Percentiles rank a stretch among this genome's conserved stretches.
phyloP scores from a whole-genome alignment of 805 yeast species.

The Ogataea parapolymorpha region DNA sequence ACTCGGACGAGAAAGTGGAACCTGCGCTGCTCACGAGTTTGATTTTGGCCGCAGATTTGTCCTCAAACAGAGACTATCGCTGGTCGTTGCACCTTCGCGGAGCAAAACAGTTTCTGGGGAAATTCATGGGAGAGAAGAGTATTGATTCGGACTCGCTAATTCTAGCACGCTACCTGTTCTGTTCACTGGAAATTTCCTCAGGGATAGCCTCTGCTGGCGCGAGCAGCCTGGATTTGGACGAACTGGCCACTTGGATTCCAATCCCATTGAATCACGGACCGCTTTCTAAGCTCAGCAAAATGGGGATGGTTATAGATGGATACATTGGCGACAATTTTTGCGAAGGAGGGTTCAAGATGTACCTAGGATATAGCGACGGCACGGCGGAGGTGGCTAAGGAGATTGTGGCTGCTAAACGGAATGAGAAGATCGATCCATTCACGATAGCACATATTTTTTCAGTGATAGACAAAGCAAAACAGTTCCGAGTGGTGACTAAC shows the following conservation, averaged over 20 bases:
- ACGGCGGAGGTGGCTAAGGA: constrained; percentile 24
- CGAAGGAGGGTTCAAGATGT: constrained; percentile 25
- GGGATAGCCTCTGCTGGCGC: constrained; percentile 50
- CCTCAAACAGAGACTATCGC: constrained; percentile 47
- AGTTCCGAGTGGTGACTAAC: constrained; percentile 23
- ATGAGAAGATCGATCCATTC: constrained; percentile 12
- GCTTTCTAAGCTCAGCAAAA: constrained; percentile 17
- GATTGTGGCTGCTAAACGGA: constrained; percentile 18
- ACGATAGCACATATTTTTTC: constrained; percentile 19
- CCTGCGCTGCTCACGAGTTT: constrained; percentile 64
- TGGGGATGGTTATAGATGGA: constrained; percentile 29
- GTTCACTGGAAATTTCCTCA: constrained; percentile 52
- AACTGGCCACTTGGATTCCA: constrained; percentile 36
- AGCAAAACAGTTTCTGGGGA: constrained; percentile 56
- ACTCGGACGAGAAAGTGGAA: constrained; percentile 49
- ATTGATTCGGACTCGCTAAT: constrained; percentile 18
- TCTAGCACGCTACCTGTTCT: constrained; percentile 33
- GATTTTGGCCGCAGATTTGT: constrained; percentile 57
- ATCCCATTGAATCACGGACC: constrained; percentile 28
- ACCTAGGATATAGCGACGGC: constrained; percentile 30
- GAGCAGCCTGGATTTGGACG: constrained; percentile 46
- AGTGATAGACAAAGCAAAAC: constrained; percentile 23
- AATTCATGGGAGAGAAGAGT: constrained; percentile 31
- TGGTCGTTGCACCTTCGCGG: constrained; percentile 66
- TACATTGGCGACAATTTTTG: constrained; percentile 7